Percentiles rank a stretch among this genome's conserved stretches.
Conservation (phyloP, 177 flowering plant genomes). For the Vitis hybrid region DNA sequence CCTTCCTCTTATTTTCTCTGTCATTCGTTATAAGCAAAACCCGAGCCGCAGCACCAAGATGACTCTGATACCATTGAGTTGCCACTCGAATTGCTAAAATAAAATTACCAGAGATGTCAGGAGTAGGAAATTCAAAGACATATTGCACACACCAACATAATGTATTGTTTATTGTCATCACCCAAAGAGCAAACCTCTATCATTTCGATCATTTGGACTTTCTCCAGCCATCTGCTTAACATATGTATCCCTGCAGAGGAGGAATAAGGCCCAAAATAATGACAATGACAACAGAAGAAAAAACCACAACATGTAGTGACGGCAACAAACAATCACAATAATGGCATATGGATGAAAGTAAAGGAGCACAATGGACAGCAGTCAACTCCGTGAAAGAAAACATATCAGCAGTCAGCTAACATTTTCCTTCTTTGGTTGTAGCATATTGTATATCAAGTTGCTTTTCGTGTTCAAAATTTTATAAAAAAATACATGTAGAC, state of each 20-base stretch:
- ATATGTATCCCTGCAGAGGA: slow-evolving; percentile 71
- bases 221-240: slow-evolving; percentile 77
- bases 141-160: not conserved
- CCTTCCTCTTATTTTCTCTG: slow-evolving; percentile 83
- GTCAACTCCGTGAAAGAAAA: too few relatives aligned
- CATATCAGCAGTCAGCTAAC: too few relatives aligned
- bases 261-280: slow-evolving; percentile 7
- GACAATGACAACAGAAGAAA: not conserved
- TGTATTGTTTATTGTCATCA: not conserved
- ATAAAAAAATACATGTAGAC: too few relatives aligned
- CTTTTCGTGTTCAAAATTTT: too few relatives aligned
- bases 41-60: slow-evolving; percentile 59
- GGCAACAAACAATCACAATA: too few relatives aligned
- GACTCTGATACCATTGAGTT: slow-evolving; percentile 84
- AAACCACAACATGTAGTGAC: too few relatives aligned
- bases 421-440: too few relatives aligned
- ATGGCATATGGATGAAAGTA: too few relatives aligned
- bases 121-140: slow-evolving; percentile 4
- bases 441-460: too few relatives aligned
- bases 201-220: slow-evolving; percentile 93
- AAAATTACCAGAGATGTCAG: slow-evolving; percentile 14
- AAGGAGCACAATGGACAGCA: too few relatives aligned
- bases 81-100: slow-evolving; percentile 91
- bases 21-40: slow-evolving; percentile 90
- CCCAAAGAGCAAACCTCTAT: slow-evolving; percentile 64